Evolutionary conservation across 371 early-diverging fungal species (phyloP).

Genomic region (Antonospora locustae): DNA sequence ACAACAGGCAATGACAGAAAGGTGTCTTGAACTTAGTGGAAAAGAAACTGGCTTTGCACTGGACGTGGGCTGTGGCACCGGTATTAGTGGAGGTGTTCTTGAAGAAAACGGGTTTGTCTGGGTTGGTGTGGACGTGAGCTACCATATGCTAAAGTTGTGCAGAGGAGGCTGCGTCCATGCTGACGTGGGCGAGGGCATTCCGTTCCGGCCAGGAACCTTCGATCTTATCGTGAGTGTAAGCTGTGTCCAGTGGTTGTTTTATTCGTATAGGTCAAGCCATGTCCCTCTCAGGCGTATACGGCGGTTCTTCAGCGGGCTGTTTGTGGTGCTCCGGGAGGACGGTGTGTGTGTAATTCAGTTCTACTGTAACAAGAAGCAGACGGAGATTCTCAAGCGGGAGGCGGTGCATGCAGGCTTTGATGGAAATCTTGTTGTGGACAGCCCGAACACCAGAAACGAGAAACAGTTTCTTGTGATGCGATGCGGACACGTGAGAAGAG

Average conservation of each 20-base stretch:
- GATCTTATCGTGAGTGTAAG: constrained; percentile 94
- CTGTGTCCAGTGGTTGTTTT: constrained; percentile 93
- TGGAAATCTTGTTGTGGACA: constrained; percentile 86
- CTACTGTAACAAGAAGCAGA: constrained; percentile 82
- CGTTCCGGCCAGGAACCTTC: constrained; percentile 82
- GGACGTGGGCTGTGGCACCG: constrained; percentile 92
- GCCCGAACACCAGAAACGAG: constrained; percentile 80
- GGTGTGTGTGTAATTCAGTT: constrained; percentile 90
- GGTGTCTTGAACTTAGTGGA: constrained; percentile 50
- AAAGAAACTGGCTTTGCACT: too few relatives aligned
- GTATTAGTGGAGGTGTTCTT: constrained; percentile 77
- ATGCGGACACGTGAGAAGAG: constrained; percentile 62
- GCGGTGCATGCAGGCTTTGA: constrained; percentile 79
- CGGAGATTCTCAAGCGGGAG: constrained; percentile 70
- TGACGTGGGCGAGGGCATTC: constrained; percentile 84
- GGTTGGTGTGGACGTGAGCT: constrained; percentile 87
- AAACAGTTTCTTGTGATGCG: constrained; percentile 84
- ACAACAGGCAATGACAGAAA: constrained; percentile 47
- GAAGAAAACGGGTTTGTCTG: constrained; percentile 77
- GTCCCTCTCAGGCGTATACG: constrained; percentile 67
- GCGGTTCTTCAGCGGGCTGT: constrained; percentile 78
- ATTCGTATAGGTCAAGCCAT: constrained; percentile 71
- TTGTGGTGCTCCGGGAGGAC: constrained; percentile 67
- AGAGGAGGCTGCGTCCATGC: background rate
- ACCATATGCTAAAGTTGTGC: constrained; percentile 63